Conservation (phyloP, 1,284 basidiomycete species). For the Sporisorium scitamineum region DNA sequence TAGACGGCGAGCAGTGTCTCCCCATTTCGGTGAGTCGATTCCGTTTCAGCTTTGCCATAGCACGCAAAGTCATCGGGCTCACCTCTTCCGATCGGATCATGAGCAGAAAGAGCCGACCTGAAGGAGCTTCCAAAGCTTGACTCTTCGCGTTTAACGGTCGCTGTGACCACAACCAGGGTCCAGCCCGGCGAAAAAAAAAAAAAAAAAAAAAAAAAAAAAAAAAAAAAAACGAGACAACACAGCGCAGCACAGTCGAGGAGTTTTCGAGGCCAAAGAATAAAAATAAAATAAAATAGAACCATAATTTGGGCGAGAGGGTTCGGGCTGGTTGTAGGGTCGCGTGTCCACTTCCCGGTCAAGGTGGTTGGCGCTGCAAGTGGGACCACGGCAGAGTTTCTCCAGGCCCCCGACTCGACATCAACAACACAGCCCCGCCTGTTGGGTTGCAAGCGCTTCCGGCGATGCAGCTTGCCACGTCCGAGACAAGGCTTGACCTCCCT, state of each 20-base stretch:
- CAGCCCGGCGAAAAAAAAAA: neutral
- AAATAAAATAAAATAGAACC: constrained; percentile 3
- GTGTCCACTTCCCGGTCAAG: constrained; percentile 18
- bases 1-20: neutral
- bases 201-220: neutral
- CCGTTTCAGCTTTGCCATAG: neutral
- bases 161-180: constrained; percentile 2
- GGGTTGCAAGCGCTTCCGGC: neutral
- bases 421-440: constrained; percentile 24
- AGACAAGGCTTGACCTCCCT: neutral
- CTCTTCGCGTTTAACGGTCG: constrained; percentile 26
- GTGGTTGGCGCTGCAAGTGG: neutral
- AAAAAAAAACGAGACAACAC: neutral
- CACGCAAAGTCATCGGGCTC: neutral
- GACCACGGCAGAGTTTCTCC: constrained; percentile 9
- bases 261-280: too few species aligned
- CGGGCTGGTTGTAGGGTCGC: constrained; percentile 32
- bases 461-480: neutral
- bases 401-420: constrained; percentile 9
- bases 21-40: neutral
- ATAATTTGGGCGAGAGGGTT: neutral
- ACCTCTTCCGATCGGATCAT: constrained; percentile 10
- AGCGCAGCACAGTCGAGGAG: neutral
- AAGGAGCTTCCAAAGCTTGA: neutral
- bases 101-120: neutral